These are phyloP conservation scores for Candida montana DNA, from an alignment of 805 yeast genomes.

Conservation along the genomic window DNA sequence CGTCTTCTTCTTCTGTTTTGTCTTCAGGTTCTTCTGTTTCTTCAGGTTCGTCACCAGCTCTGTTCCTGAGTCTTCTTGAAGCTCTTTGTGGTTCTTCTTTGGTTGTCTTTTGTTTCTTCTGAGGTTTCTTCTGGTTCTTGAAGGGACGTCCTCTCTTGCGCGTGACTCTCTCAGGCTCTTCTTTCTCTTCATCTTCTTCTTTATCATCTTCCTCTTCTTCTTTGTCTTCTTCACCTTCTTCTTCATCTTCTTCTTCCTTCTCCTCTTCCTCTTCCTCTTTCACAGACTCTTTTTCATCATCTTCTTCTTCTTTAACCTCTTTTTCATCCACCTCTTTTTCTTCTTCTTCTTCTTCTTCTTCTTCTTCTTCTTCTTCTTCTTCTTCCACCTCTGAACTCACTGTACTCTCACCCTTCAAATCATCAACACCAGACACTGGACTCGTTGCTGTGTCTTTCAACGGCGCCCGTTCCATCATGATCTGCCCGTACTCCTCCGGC, in stretches of 20 bases:
- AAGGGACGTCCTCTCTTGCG: conserved; percentile 5
- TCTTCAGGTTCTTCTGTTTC: conserved; percentile 13
- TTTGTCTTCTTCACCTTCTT: conserved; percentile 13
- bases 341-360: neutral
- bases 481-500: conserved; percentile 8
- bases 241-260: conserved; percentile 8
- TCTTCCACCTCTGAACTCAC: no score
- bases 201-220: conserved; percentile 13
- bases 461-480: conserved; percentile 1
- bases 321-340: conserved; percentile 12
- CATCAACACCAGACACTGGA: neutral
- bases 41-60: conserved; percentile 11
- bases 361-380: neutral
- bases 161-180: conserved; percentile 2
- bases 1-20: neutral
- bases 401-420: conserved; percentile 1
- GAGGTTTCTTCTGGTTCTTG: neutral
- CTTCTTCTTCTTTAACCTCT: conserved; percentile 6
- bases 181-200: conserved; percentile 12
- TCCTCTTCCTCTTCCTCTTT: conserved; percentile 3
- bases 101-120: conserved; percentile 1
- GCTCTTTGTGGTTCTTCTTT: conserved; percentile 1
- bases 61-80: conserved; percentile 6
- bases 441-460: neutral
- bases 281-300: conserved; percentile 5